Evolutionary conservation across 768 basidiomycete genomes (phyloP).

Genomic region (Trametes coccinea): DNA sequence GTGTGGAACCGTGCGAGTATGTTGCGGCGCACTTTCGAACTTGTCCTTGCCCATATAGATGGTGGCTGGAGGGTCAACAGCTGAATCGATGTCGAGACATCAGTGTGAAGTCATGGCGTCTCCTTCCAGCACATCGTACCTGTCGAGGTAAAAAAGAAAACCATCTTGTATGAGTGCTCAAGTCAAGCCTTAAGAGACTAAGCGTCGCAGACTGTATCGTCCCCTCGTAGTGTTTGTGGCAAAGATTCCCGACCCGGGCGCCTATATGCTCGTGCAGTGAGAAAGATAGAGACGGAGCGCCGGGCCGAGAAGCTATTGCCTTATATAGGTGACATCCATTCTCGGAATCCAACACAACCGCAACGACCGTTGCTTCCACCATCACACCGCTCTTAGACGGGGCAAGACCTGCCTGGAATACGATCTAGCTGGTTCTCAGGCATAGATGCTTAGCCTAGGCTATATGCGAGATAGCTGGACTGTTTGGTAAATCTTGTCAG

Average conservation of each 20-base stretch:
- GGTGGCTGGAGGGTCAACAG: slow-evolving; percentile 58
- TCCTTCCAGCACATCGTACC: slow-evolving; percentile 29
- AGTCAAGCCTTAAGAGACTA: not conserved
- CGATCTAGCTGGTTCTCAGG: not conserved
- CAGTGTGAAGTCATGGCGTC: not conserved
- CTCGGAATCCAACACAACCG: not conserved
- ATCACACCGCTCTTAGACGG: not conserved
- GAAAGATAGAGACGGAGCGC: not conserved
- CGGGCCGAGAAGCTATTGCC: slow-evolving; percentile 10
- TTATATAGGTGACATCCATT: not conserved
- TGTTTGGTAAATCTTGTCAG: slow-evolving; percentile 8
- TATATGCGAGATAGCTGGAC: not conserved
- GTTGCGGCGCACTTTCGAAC: slow-evolving; percentile 75
- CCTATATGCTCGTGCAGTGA: not conserved
- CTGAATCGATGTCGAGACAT: slow-evolving; percentile 36
- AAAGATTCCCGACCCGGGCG: not conserved
- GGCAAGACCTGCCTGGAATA: not conserved
- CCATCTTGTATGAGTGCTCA: slow-evolving; percentile 36
- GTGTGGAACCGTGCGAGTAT: not conserved
- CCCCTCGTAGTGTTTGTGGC: not conserved
- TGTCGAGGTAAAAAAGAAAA: slow-evolving; percentile 59
- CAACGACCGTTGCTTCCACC: not conserved
- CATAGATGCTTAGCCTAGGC: no score
- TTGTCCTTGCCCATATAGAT: slow-evolving; percentile 98
- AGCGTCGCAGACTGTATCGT: not conserved